phyloP scores from a whole-genome alignment of 306 rosid genomes.

The Benincasa hispida region DNA sequence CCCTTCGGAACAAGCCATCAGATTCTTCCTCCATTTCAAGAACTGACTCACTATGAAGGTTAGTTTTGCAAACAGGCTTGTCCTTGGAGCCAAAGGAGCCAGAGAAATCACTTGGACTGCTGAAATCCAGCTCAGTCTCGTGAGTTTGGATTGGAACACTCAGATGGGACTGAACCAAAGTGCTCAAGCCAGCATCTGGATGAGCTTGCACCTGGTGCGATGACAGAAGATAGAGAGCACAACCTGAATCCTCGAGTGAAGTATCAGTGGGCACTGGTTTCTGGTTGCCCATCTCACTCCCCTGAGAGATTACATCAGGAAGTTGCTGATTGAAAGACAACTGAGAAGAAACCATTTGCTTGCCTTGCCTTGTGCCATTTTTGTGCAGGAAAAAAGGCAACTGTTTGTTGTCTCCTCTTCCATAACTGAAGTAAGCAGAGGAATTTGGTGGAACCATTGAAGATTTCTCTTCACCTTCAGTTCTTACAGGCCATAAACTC shows the following conservation, averaged over 20 bases:
- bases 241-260: slow-evolving; percentile 44
- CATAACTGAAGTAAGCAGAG: slow-evolving; percentile 7
- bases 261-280: slow-evolving; percentile 23
- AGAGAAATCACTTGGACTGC: slow-evolving; percentile 18
- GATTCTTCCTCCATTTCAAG: slow-evolving; percentile 24
- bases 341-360: slow-evolving; percentile 22
- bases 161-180: slow-evolving; percentile 31
- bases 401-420: slow-evolving; percentile 33
- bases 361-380: slow-evolving; percentile 15
- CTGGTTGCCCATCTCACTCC: slow-evolving; percentile 22
- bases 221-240: slow-evolving; percentile 99
- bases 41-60: slow-evolving; percentile 28
- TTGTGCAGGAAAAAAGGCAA: slow-evolving; percentile 27
- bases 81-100: slow-evolving; percentile 15
- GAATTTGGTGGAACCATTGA: slow-evolving; percentile 12
- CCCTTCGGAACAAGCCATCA: slow-evolving; percentile 34
- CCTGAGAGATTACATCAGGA: slow-evolving; percentile 18
- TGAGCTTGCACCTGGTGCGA: slow-evolving; percentile 35
- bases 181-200: slow-evolving; percentile 20
- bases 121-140: slow-evolving; percentile 17
- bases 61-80: slow-evolving; percentile 18
- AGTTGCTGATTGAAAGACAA: slow-evolving; percentile 7
- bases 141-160: slow-evolving; percentile 32
- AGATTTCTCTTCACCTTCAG: slow-evolving; percentile 35
- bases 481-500: slow-evolving; percentile 41